These are phyloP conservation scores for Wickerhamiella cacticola DNA, from an alignment of 805 yeast species.

Conservation along the genomic window DNA sequence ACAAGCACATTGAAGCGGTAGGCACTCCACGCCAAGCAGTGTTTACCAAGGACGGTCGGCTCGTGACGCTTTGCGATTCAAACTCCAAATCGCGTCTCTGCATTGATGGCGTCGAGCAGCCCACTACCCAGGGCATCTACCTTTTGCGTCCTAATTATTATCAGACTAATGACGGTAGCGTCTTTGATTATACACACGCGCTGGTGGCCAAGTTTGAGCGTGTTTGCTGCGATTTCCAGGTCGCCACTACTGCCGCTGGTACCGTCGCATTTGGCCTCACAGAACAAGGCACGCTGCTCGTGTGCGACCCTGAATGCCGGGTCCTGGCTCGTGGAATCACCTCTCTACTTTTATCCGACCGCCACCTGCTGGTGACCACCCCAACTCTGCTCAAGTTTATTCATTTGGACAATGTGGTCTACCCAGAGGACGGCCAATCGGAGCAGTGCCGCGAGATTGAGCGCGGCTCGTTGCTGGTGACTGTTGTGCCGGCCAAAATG, in stretches of 20 bases:
- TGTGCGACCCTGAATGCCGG: slow-evolving; percentile 36
- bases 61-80: slow-evolving; percentile 1
- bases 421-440: slow-evolving; percentile 35
- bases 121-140: background rate
- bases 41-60: background rate
- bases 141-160: slow-evolving; percentile 8
- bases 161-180: slow-evolving; percentile 11
- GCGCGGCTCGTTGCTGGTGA: slow-evolving; percentile 76
- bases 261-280: slow-evolving; percentile 57
- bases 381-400: slow-evolving; percentile 72
- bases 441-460: slow-evolving; percentile 85
- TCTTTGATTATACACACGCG: slow-evolving; percentile 15
- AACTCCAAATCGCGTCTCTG: background rate
- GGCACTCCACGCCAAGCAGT: slow-evolving; percentile 12
- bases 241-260: background rate
- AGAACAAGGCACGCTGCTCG: slow-evolving; percentile 50
- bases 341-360: slow-evolving; percentile 54
- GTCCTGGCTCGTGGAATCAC: slow-evolving; percentile 56
- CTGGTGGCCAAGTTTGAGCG: slow-evolving; percentile 50
- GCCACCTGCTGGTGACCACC: slow-evolving; percentile 62
- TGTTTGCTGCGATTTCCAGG: slow-evolving; percentile 41
- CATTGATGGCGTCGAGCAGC: background rate
- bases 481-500: slow-evolving; percentile 69
- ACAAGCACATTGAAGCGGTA: background rate
- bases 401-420: slow-evolving; percentile 43